A percentile compares a stretch with the other conserved stretches of the same genome.
Evolutionary conservation across 169 alveolate genomes (phyloP).

Genomic region (Eimeria maxima): DNA sequence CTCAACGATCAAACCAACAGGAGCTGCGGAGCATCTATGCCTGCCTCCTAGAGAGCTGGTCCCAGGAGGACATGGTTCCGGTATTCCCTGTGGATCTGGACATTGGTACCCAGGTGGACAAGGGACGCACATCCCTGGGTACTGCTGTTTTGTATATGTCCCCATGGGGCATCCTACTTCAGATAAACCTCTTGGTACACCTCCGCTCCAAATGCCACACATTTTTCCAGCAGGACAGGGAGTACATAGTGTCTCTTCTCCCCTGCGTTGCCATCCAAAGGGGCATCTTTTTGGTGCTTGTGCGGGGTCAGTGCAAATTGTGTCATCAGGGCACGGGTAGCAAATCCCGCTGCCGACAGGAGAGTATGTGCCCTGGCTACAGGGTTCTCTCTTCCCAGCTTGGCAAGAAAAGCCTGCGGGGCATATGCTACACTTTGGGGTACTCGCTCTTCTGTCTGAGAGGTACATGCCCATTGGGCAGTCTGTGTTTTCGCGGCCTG

Average conservation of each 20-base stretch:
- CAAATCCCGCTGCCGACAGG: slow-evolving; percentile 62
- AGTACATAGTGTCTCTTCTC: slow-evolving; percentile 49
- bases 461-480: slow-evolving; percentile 66
- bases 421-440: slow-evolving; percentile 31
- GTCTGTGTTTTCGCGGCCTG: not conserved
- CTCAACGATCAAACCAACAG: slow-evolving; percentile 47
- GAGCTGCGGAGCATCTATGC: slow-evolving; percentile 36
- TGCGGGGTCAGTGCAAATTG: slow-evolving; percentile 67
- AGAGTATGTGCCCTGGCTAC: slow-evolving; percentile 46
- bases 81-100: slow-evolving; percentile 32
- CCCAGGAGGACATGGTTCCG: slow-evolving; percentile 67
- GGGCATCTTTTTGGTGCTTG: slow-evolving; percentile 52
- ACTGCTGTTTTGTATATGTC: slow-evolving; percentile 50
- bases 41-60: slow-evolving; percentile 62
- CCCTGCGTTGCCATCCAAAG: slow-evolving; percentile 72
- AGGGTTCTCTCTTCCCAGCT: not conserved
- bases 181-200: not conserved
- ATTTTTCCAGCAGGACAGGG: slow-evolving; percentile 68
- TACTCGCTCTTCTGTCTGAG: not conserved
- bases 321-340: slow-evolving; percentile 49
- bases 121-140: slow-evolving; percentile 67
- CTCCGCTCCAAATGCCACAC: slow-evolving; percentile 50
- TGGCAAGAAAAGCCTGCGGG: slow-evolving; percentile 75
- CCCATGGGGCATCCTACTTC: slow-evolving; percentile 49
- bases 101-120: slow-evolving; percentile 74